phyloP scores from a whole-genome alignment of 225 moss, liverwort and hornwort species.

The Thuidium tamariscinum region DNA sequence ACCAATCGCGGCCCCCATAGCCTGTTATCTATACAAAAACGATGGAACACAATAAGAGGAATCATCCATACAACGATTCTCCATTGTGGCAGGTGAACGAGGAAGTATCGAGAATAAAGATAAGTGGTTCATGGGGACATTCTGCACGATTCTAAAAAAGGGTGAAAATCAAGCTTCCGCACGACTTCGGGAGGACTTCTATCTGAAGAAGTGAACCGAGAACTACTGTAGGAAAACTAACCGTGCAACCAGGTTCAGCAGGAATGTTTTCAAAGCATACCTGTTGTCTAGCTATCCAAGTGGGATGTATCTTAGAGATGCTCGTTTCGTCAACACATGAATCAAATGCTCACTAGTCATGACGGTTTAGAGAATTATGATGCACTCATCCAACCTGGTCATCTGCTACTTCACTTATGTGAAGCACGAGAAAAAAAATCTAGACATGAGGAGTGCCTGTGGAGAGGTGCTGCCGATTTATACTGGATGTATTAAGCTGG shows the following conservation, averaged over 20 bases:
- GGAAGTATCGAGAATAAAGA: slow-evolving; percentile 1
- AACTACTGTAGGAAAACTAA: background rate
- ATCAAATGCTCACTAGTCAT: background rate
- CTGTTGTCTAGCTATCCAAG: background rate
- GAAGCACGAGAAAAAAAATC: background rate
- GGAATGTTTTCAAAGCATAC: background rate
- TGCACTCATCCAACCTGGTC: background rate
- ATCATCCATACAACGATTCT: background rate
- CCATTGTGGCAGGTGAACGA: background rate
- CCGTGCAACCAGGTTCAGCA: background rate
- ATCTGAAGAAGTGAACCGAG: background rate
- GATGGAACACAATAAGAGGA: background rate
- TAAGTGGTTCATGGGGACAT: background rate
- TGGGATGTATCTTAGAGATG: background rate
- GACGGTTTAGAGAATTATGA: background rate
- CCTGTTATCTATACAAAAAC: slow-evolving; percentile 11
- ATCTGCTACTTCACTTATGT: background rate
- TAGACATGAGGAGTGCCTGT: background rate
- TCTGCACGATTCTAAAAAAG: background rate
- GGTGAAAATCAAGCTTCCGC: background rate
- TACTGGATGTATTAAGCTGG: background rate
- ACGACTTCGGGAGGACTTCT: background rate
- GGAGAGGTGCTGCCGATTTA: background rate
- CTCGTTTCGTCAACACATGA: background rate
- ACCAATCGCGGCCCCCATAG: background rate